A percentile compares a stretch with the other conserved stretches of the same genome.
phyloP scores from a whole-genome alignment of 495 filamentous ascomycete species.

The Lophiostoma macrostomum region DNA sequence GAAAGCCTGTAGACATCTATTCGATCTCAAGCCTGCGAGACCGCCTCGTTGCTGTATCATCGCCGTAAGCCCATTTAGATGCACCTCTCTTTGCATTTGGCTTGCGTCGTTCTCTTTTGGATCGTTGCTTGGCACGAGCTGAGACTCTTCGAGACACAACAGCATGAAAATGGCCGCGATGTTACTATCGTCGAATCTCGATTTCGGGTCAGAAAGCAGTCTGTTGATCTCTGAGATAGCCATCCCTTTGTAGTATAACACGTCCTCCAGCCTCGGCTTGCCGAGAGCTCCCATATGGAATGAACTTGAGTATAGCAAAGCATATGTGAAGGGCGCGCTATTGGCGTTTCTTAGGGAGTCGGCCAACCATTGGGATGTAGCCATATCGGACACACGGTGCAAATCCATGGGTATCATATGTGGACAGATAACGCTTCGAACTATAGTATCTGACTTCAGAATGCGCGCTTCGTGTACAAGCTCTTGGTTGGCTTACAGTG shows the following conservation, averaged over 20 bases:
- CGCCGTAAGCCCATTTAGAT: constrained; percentile 33
- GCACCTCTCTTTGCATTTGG: constrained; percentile 22
- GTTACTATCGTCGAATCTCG: constrained; percentile 31
- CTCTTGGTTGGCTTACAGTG: constrained; percentile 28
- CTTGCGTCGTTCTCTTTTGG: constrained; percentile 10
- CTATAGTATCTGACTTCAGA: constrained; percentile 16
- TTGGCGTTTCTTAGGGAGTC: constrained; percentile 16
- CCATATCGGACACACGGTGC: constrained; percentile 18
- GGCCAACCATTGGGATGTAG: constrained; percentile 28
- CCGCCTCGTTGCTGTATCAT: constrained; percentile 37
- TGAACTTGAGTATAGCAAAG: constrained; percentile 26
- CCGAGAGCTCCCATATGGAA: constrained; percentile 31
- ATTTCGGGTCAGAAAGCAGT: constrained; percentile 22
- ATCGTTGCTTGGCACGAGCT: constrained; percentile 15
- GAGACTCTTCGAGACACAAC: constrained; percentile 34
- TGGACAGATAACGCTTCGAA: constrained; percentile 12
- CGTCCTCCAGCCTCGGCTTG: constrained; percentile 3
- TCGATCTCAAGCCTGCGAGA: constrained; percentile 24
- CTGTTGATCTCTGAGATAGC: constrained; percentile 32
- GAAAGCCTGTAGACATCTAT: constrained; percentile 34
- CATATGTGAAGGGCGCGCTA: constrained; percentile 32
- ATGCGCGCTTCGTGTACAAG: neutral
- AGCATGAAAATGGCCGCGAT: constrained; percentile 36
- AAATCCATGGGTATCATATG: constrained; percentile 32
- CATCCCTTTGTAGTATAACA: constrained; percentile 28